These are phyloP conservation scores for Novymonas esmeraldas DNA, from an alignment of 208 protist species.

Conservation along the genomic window DNA sequence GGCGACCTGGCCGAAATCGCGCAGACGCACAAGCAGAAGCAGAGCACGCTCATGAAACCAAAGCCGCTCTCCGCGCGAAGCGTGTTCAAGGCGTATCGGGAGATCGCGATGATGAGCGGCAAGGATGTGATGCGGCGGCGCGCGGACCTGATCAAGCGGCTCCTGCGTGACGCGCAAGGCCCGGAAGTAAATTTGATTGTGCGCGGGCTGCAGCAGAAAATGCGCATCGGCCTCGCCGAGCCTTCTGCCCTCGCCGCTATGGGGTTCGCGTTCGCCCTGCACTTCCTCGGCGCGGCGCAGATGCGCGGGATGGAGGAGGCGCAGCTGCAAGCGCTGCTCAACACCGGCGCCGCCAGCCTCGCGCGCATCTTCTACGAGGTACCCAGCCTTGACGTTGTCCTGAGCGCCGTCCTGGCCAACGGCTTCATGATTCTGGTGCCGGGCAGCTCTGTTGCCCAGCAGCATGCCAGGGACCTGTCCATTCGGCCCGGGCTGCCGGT, in stretches of 20 bases:
- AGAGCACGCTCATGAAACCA: slow-evolving; percentile 91
- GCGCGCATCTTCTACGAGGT: slow-evolving; percentile 83
- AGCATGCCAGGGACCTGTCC: slow-evolving; percentile 54
- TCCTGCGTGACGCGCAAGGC: slow-evolving; percentile 92
- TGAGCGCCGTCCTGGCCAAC: slow-evolving; percentile 65
- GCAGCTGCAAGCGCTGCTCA: slow-evolving; percentile 72
- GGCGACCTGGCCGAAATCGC: slow-evolving; percentile 97
- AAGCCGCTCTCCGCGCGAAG: slow-evolving; percentile 88
- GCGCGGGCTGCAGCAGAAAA: slow-evolving; percentile 96
- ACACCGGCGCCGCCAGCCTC: slow-evolving; percentile 56
- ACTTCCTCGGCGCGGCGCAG: slow-evolving; percentile 48
- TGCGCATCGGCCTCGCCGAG: slow-evolving; percentile 98
- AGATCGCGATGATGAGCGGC: slow-evolving; percentile 93
- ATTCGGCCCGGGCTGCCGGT: slow-evolving; percentile 95
- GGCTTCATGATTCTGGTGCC: slow-evolving; percentile 81
- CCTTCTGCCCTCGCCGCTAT: slow-evolving; percentile 95
- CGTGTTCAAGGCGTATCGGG: slow-evolving; percentile 90
- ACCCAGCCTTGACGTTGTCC: slow-evolving; percentile 84
- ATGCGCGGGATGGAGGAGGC: slow-evolving; percentile 46
- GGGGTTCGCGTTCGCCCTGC: slow-evolving; percentile 92
- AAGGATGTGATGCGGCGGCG: slow-evolving; percentile 92
- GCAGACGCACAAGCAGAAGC: slow-evolving; percentile 82
- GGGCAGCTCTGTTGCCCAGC: slow-evolving; percentile 37
- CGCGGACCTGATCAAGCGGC: slow-evolving; percentile 91
- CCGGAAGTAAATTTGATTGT: slow-evolving; percentile 96